Percentiles rank a stretch among this genome's conserved stretches.
phyloP scores from a whole-genome alignment of 495 filamentous ascomycete genomes.

The Hypoxylon crocopeplum region DNA sequence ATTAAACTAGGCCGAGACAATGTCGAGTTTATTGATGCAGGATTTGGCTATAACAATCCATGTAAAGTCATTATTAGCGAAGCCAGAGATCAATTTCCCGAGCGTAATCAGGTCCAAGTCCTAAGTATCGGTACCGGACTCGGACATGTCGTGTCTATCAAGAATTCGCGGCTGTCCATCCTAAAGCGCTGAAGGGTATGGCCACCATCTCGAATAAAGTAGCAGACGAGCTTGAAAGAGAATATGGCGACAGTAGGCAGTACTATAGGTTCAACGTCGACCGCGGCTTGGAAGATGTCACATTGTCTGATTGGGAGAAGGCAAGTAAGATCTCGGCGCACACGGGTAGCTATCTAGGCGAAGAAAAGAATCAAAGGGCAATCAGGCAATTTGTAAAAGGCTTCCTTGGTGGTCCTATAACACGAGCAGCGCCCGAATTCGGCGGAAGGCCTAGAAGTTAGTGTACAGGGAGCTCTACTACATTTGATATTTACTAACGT shows the following conservation, averaged over 20 bases:
- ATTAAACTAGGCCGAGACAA: slow-evolving; percentile 39
- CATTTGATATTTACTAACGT: slow-evolving; percentile 2
- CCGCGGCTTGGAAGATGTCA: slow-evolving; percentile 50
- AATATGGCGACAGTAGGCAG: slow-evolving; percentile 36
- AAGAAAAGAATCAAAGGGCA: neutral
- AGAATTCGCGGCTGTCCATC: slow-evolving; percentile 12
- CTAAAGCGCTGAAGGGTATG: slow-evolving; percentile 32
- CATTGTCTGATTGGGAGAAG: slow-evolving; percentile 47
- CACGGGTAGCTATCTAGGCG: slow-evolving; percentile 45
- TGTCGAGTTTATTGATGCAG: slow-evolving; percentile 39
- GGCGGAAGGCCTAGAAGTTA: neutral
- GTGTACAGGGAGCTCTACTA: neutral
- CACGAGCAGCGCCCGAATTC: no score
- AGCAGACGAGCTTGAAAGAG: slow-evolving; percentile 7
- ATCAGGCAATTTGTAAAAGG: slow-evolving; percentile 11
- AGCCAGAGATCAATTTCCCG: slow-evolving; percentile 22
- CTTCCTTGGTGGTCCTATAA: neutral
- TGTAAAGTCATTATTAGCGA: slow-evolving; percentile 34
- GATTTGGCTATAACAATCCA: slow-evolving; percentile 43
- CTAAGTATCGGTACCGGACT: slow-evolving; percentile 43
- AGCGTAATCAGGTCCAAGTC: slow-evolving; percentile 15
- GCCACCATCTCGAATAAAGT: slow-evolving; percentile 29
- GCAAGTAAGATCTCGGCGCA: slow-evolving; percentile 43
- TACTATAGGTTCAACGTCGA: slow-evolving; percentile 56
- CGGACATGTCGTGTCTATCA: slow-evolving; percentile 12